These are phyloP conservation scores for Halophytophthora batemanensis DNA, from an alignment of 352 stramenopile species.

Conservation along the genomic window DNA sequence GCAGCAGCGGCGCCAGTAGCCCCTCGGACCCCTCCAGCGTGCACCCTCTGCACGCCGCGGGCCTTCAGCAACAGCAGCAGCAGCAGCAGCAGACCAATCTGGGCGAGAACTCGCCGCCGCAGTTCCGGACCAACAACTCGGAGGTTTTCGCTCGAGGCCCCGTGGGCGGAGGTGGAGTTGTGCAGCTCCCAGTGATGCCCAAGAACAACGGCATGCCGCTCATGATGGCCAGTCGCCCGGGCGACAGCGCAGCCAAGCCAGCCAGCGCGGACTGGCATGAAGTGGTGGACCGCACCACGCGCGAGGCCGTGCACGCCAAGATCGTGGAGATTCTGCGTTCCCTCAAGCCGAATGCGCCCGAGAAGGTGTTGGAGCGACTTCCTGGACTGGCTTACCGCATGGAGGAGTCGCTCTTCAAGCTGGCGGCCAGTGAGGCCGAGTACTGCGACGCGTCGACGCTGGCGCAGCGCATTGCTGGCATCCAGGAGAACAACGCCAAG, in stretches of 20 bases:
- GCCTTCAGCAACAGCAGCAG: conserved; percentile 2
- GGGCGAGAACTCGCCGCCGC: conserved; percentile 12
- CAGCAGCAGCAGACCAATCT: conserved; percentile 11
- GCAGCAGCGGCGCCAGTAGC: conserved; percentile 35
- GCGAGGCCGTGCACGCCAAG: conserved; percentile 44
- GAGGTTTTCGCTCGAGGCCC: conserved; percentile 8
- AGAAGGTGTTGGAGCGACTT: conserved; percentile 94
- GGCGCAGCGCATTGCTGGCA: conserved; percentile 89
- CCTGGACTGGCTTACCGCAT: conserved; percentile 95
- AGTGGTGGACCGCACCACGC: conserved; percentile 22
- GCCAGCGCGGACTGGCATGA: conserved; percentile 25
- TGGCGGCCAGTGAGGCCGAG: conserved; percentile 75
- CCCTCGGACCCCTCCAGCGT: conserved; percentile 40
- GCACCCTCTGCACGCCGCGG: conserved; percentile 11
- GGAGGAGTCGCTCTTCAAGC: conserved; percentile 92
- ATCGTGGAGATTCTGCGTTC: conserved; percentile 91
- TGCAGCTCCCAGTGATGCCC: not conserved
- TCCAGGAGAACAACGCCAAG: conserved; percentile 68
- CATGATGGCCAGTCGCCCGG: conserved; percentile 11
- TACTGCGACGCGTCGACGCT: conserved; percentile 92
- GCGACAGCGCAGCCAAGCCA: conserved; percentile 17
- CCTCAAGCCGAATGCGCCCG: conserved; percentile 93
- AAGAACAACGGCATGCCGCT: conserved; percentile 6
- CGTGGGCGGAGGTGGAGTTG: conserved; percentile 1
- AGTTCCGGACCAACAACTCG: conserved; percentile 15